Conservation (phyloP, 306 rosid species). For the Castanea crenata region DNA sequence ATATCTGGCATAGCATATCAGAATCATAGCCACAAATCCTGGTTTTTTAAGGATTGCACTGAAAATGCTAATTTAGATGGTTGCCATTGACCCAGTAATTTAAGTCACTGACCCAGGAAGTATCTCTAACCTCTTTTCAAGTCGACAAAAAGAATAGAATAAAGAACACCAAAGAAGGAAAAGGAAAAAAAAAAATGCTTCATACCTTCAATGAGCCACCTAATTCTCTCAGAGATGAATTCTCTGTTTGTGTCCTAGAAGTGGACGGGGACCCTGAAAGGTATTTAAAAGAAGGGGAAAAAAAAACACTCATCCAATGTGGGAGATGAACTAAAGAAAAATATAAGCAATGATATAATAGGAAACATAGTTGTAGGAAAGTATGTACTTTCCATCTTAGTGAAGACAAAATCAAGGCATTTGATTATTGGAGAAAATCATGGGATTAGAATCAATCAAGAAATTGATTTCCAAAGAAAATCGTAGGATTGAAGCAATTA, state of each 20-base stretch:
- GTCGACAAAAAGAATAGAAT: slow-evolving; percentile 11
- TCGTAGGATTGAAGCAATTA: no score
- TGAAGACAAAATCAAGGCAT: no score
- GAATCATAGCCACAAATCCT: neutral
- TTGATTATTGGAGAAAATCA: no score
- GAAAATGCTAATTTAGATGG: neutral
- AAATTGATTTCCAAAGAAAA: no score
- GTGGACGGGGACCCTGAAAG: slow-evolving; percentile 33
- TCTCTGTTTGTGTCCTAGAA: slow-evolving; percentile 32
- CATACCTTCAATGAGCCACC: slow-evolving; percentile 64
- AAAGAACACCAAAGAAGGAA: slow-evolving; percentile 12
- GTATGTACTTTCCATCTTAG: no score
- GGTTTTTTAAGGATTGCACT: neutral
- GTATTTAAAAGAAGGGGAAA: slow-evolving; percentile 10
- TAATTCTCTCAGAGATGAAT: slow-evolving; percentile 42
- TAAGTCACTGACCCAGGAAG: neutral
- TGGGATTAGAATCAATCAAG: no score
- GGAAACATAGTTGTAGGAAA: no score
- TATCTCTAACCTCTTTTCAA: neutral
- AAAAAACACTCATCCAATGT: slow-evolving; percentile 12
- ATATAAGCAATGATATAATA: slow-evolving; percentile 6
- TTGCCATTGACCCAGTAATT: neutral
- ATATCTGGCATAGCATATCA: neutral
- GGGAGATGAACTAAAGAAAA: slow-evolving; percentile 5
- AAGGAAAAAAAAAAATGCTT: neutral